These are phyloP conservation scores for Cryptomeria japonica DNA, from an alignment of 75 land plant species.

Conservation along the genomic window DNA sequence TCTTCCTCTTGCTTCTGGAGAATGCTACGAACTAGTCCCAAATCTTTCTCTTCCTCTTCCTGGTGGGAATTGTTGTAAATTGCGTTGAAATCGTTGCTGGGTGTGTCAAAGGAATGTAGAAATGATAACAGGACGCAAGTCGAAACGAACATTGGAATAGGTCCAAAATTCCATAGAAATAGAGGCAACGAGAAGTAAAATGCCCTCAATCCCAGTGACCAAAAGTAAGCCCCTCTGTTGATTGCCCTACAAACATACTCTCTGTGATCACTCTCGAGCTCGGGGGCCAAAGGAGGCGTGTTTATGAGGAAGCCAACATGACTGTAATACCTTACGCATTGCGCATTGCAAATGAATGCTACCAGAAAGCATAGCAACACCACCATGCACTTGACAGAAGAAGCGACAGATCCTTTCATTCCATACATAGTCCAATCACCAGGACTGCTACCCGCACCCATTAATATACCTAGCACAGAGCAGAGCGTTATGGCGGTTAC, in stretches of 20 bases:
- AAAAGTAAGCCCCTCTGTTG: constrained; percentile 19
- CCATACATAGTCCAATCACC: constrained; percentile 3
- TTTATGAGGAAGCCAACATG: constrained; percentile 30
- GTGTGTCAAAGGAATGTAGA: constrained; percentile 63
- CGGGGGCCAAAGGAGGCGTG: constrained; percentile 14
- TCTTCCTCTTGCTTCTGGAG: too few relatives aligned
- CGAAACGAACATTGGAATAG: constrained; percentile 48
- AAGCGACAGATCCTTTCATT: neutral
- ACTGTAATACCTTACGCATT: constrained; percentile 25
- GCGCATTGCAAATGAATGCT: constrained; percentile 28
- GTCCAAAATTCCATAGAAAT: constrained; percentile 20
- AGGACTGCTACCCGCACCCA: constrained; percentile 6
- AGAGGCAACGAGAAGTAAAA: constrained; percentile 29
- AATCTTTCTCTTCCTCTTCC: too few relatives aligned
- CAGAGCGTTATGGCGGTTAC: constrained; percentile 27
- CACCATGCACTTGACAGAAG: constrained; percentile 15
- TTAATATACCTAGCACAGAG: constrained; percentile 21
- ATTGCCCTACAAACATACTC: constrained; percentile 21
- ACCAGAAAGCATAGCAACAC: constrained; percentile 23
- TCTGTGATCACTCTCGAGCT: constrained; percentile 9
- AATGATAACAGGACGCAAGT: constrained; percentile 31
- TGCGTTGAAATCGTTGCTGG: neutral
- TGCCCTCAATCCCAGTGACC: constrained; percentile 18
- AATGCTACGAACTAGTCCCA: too few relatives aligned
- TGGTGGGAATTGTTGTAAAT: neutral